These are phyloP conservation scores for Scheffersomyces insectosa DNA, from an alignment of 1,139 yeast species.

Conservation along the genomic window DNA sequence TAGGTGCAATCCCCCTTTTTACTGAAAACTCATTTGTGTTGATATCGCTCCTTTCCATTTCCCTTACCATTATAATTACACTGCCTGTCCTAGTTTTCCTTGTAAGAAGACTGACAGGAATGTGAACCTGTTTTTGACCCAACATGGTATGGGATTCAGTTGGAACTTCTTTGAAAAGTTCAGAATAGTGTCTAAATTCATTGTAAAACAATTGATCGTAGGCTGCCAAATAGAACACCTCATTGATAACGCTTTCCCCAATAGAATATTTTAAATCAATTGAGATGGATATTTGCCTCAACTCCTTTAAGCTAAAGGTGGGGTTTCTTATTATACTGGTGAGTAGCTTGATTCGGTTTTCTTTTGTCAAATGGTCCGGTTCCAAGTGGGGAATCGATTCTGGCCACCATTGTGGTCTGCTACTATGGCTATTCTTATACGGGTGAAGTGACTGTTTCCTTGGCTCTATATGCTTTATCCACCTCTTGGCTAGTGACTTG, in stretches of 20 bases:
- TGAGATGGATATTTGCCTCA: constrained; percentile 16
- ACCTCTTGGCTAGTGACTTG: constrained; percentile 61
- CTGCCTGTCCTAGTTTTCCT: too few relatives aligned
- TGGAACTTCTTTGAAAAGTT: constrained; percentile 5
- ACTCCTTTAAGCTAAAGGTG: constrained; percentile 20
- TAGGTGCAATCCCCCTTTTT: too few relatives aligned
- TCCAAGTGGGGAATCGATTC: constrained; percentile 56
- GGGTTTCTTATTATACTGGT: constrained; percentile 39
- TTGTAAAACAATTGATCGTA: constrained; percentile 28
- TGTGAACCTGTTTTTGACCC: too few relatives aligned
- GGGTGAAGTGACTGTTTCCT: constrained; percentile 65
- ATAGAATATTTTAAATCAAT: constrained; percentile 11
- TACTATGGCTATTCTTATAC: constrained; percentile 49
- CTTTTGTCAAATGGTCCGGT: constrained; percentile 70
- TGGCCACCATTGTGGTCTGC: constrained; percentile 79
- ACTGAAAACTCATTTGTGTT: too few relatives aligned
- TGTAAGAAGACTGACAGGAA: too few relatives aligned
- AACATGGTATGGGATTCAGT: not conserved
- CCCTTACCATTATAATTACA: too few relatives aligned
- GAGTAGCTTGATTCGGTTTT: constrained; percentile 53
- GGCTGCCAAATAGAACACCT: constrained; percentile 28
- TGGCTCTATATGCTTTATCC: constrained; percentile 71
- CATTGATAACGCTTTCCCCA: constrained; percentile 20
- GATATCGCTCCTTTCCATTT: too few relatives aligned
- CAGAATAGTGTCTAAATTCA: constrained; percentile 9